These are phyloP conservation scores for Albophoma yamanashiensis DNA, from an alignment of 2,329 filamentous ascomycete species.

Conservation along the genomic window DNA sequence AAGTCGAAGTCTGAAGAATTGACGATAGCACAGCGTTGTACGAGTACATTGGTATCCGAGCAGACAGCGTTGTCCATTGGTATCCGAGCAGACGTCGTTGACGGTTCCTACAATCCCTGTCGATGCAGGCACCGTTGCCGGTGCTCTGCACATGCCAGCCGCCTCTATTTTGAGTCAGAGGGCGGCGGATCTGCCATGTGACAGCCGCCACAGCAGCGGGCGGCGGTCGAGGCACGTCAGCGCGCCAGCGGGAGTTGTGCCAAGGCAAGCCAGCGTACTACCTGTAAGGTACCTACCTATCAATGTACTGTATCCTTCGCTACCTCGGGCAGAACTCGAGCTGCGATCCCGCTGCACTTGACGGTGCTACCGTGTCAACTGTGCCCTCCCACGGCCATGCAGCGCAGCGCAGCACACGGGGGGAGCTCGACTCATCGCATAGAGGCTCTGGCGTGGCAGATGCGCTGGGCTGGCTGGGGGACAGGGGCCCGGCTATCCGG, in stretches of 20 bases:
- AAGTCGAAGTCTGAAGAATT: neutral
- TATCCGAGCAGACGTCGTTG: neutral
- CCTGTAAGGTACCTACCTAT: no score
- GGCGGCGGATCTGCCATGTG: neutral
- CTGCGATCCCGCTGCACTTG: neutral
- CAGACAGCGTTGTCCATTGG: neutral
- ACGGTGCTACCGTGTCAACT: no score
- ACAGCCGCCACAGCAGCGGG: neutral
- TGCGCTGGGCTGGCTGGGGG: neutral
- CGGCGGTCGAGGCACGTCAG: neutral
- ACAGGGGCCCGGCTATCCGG: neutral
- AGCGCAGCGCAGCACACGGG: neutral
- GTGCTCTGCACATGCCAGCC: neutral
- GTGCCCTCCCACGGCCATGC: neutral
- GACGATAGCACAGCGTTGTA: neutral
- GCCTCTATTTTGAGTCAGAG: neutral
- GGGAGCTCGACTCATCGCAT: neutral
- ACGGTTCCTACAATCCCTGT: neutral
- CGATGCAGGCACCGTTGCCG: neutral
- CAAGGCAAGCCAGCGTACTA: no score
- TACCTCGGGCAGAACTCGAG: neutral
- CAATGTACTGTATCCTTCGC: no score
- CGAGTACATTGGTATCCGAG: neutral
- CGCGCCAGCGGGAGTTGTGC: no score
- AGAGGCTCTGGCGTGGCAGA: neutral